Percentiles rank a stretch among this genome's conserved stretches.
These are phyloP conservation scores for Fusarium sp. DNA, from an alignment of 2,329 filamentous ascomycete species.

Conservation along the genomic window DNA sequence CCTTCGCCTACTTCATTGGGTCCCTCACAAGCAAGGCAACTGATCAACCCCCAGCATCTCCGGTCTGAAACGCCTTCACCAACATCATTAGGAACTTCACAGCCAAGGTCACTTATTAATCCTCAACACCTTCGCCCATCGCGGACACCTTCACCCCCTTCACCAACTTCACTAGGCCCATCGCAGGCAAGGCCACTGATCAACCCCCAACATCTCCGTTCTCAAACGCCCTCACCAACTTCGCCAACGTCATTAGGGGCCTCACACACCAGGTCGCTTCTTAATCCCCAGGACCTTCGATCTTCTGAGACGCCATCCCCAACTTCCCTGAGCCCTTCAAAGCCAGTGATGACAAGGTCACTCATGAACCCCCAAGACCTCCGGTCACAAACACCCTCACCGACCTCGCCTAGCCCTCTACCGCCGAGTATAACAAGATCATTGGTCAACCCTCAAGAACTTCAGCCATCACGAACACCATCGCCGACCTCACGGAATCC, in stretches of 20 bases:
- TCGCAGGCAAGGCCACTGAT: background rate
- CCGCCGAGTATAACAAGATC: background rate
- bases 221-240: background rate
- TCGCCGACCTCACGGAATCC: background rate
- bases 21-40: background rate
- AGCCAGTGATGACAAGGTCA: background rate
- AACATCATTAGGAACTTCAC: background rate
- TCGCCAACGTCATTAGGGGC: background rate
- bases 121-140: background rate
- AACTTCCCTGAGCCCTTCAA: background rate
- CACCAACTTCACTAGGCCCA: background rate
- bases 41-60: background rate
- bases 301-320: background rate
- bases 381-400: background rate
- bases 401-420: background rate
- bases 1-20: background rate
- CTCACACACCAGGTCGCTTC: background rate
- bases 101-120: background rate
- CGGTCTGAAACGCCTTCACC: background rate
- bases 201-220: background rate
- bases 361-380: background rate
- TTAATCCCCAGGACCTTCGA: background rate
- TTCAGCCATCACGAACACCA: background rate
- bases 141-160: background rate
- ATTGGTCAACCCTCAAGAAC: background rate